Evolutionary conservation across 768 basidiomycete species (phyloP), one percentile per base, ranked within the genome.

Genomic region (Leccinellum rugosiceps): DNA sequence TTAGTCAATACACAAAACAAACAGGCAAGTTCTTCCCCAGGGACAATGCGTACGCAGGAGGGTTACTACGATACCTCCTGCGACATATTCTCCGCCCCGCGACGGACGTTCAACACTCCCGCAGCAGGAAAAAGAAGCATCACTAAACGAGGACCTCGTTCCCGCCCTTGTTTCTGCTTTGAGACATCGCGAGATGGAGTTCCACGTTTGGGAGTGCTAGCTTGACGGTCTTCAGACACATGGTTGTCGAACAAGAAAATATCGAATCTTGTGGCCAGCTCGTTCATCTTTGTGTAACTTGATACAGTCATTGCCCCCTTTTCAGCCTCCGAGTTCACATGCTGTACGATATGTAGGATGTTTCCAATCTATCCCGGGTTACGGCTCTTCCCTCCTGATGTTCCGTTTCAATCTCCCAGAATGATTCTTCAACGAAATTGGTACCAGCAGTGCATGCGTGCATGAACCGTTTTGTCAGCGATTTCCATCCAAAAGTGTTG

Each of bases 11-110:
- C 15, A 65, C 64, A 10, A 9, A 6, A 1, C 0, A n/a, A 23
- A 28, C 41, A 0, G 61, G 64, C 1, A 66, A 66, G 44, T 54
- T 25, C 3, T 65, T 65, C 0, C 65, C 64, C 0, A 63, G 28
- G 5, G 56, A 65, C 1, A 60, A 50, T 19, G 58, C 58, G 2
- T 50, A 56, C 5, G 65, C 65, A 28, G 64, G 64, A 6, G 65
- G 65, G 0, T 9, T 65, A 10, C 23, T 65, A 15, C 55, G 47
- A 1, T 56, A 54, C 32, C 56, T 65, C 28, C 28, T 67, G 8
- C 64, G 65, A 1, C 61, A 60, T 30, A 64, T 65, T 25, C 8
- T 59, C 25, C 1, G 31, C 2, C 64, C 64, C 11, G 19, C 14
- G 17, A 30, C 14, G 1, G 9, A 38, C 8, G 21, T 6, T 14